These are phyloP conservation scores for Ambrosiella cleistominuta DNA, from an alignment of 2,329 filamentous ascomycete genomes.

Conservation along the genomic window DNA sequence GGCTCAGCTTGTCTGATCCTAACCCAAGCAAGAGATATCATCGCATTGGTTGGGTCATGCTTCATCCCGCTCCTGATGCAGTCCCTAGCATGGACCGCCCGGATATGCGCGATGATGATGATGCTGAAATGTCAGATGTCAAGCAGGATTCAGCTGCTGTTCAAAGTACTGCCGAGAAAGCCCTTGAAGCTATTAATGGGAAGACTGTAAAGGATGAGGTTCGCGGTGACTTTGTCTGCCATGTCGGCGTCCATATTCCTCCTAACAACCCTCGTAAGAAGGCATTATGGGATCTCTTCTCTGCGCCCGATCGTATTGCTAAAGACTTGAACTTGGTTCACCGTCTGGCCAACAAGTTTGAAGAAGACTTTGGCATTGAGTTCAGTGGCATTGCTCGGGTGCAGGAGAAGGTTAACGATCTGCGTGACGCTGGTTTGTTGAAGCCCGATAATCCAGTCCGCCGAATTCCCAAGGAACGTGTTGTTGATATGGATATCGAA, in stretches of 20 bases:
- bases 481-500: conserved; percentile 21
- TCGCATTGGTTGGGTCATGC: conserved; percentile 95
- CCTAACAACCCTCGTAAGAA: conserved; percentile 78
- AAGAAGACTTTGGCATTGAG: conserved; percentile 61
- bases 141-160: conserved; percentile 28
- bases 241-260: conserved; percentile 89
- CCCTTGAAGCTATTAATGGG: conserved; percentile 84
- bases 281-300: conserved; percentile 92
- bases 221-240: conserved; percentile 89
- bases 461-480: conserved; percentile 41
- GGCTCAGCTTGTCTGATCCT: conserved; percentile 87
- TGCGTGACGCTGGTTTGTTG: conserved; percentile 59
- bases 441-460: conserved; percentile 45
- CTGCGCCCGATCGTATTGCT: conserved; percentile 79
- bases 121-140: conserved; percentile 27
- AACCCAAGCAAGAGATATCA: conserved; percentile 96
- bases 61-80: conserved; percentile 61
- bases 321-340: conserved; percentile 74
- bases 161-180: conserved; percentile 57
- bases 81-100: conserved; percentile 47
- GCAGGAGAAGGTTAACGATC: conserved; percentile 69
- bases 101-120: conserved; percentile 51
- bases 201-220: conserved; percentile 93
- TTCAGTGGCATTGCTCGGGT: conserved; percentile 66
- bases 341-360: conserved; percentile 67